Evolutionary conservation across 768 basidiomycete genomes (phyloP), one percentile per base, ranked within the genome.

Genomic region (Punctularia strigosozonata): DNA sequence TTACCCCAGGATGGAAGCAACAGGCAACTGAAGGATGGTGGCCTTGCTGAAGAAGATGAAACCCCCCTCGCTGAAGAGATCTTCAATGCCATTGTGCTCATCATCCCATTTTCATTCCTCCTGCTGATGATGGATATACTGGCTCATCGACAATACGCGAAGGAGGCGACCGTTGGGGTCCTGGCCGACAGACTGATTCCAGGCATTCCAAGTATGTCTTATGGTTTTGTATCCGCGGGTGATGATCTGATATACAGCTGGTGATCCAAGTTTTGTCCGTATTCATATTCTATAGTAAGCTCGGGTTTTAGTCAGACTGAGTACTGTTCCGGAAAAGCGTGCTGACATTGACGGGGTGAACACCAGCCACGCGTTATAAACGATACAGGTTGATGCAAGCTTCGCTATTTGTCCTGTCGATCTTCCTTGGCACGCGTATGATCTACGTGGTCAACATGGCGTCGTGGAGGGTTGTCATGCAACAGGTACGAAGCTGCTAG

Each of bases 71-170:
- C 64, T 5, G 80, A 82, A 43, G 85, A 88, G 60, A 65, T 87
- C 26, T 77, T 87, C 56, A 69, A 76, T 45, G 63, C 81, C 7
- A 46, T 70, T 14, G 55, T 81, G 15, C 59, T 80, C 38, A 71
- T 87, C 40, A 77, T 82, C 24, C 87, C 87, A 0, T 74, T 82
- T 49, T 74, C 74, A 3, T 88, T 78, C 51, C 60, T 88, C 36
- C 64, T 88, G 26, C 50, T 88, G 13, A 61, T 87, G 63, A 86
- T 90, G 83, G 79, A 87, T 52, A 82, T 89, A 41, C 62, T 89
- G 31, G 72, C 86, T 32, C 83, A 83, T 50, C 74, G 73, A 36
- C 87, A 90, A 56, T 90, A 89, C 44, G 77, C 74, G 26, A 69
- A 75, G 53, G 57, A 64, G n/a, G 64, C 75, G 1, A 60, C 70